A percentile compares a stretch with the other conserved stretches of the same genome.
Conservation (phyloP, 2,329 filamentous ascomycete genomes). For the Elsinoe arachidis region DNA sequence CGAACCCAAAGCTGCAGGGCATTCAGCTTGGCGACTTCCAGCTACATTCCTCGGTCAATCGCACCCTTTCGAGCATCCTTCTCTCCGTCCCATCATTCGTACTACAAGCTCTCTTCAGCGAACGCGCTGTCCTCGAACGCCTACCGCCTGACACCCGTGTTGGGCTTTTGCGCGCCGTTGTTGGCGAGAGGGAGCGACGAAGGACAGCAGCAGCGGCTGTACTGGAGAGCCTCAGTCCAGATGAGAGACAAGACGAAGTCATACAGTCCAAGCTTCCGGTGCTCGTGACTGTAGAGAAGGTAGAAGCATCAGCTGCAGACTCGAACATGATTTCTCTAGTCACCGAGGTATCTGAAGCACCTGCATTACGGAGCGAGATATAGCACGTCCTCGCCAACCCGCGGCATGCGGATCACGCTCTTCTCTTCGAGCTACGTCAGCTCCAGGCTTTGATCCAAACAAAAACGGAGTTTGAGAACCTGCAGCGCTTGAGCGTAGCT, state of each 20-base stretch:
- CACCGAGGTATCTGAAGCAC: no score
- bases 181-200: background rate
- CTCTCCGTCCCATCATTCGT: slow-evolving; percentile 8
- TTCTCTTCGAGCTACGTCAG: no score
- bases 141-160: background rate
- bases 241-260: background rate
- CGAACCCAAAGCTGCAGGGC: slow-evolving; percentile 8
- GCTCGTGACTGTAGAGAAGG: background rate
- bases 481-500: background rate
- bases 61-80: slow-evolving; percentile 10
- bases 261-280: background rate
- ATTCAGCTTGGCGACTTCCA: slow-evolving; percentile 11
- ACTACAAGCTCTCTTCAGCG: slow-evolving; percentile 4
- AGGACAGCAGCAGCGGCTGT: background rate
- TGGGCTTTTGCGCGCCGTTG: background rate
- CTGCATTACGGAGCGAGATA: no score
- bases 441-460: no score
- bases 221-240: background rate
- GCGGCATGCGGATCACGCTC: no score
- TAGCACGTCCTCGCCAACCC: no score
- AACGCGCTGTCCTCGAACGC: slow-evolving; percentile 6
- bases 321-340: background rate
- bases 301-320: background rate
- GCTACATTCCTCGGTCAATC: slow-evolving; percentile 8
- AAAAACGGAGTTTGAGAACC: no score